phyloP scores from a whole-genome alignment of 1,284 basidiomycete species.

The Ustilago vetiveriae region DNA sequence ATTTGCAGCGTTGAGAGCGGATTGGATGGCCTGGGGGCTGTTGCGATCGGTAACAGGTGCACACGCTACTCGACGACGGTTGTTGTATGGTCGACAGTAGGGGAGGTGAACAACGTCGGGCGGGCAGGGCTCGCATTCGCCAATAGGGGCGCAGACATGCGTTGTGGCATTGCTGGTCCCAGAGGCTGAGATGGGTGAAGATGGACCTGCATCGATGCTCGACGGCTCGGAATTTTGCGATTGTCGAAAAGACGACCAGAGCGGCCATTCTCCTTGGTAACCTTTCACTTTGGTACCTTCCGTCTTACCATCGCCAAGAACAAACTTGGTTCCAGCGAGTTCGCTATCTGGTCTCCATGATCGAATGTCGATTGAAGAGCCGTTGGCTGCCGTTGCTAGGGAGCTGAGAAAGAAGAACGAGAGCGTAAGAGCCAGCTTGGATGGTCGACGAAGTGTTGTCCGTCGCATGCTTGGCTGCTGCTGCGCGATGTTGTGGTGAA shows the following conservation, averaged over 20 bases:
- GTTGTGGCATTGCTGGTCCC: constrained; percentile 1
- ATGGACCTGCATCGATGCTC: not conserved
- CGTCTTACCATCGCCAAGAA: constrained; percentile 37
- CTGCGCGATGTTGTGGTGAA: not conserved
- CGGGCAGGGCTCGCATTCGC: constrained; percentile 45
- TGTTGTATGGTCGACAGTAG: constrained; percentile 60
- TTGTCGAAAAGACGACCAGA: constrained; percentile 20
- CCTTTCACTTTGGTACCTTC: constrained; percentile 40
- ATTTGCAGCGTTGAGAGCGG: constrained; percentile 3
- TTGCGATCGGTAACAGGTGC: constrained; percentile 2
- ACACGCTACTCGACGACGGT: constrained; percentile 48
- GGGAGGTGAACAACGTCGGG: constrained; percentile 43
- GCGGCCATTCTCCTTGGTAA: constrained; percentile 46
- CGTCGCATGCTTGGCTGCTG: constrained; percentile 9
- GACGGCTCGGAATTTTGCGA: too few relatives aligned
- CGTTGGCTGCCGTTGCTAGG: constrained; percentile 1
- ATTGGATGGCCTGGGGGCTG: constrained; percentile 6
- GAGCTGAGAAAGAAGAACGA: constrained; percentile 29
- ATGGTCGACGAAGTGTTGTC: constrained; percentile 1
- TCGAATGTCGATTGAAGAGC: not conserved
- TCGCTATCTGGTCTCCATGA: constrained; percentile 40
- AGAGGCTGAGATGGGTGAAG: not conserved
- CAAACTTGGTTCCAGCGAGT: constrained; percentile 21
- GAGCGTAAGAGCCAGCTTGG: constrained; percentile 22
- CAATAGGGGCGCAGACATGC: constrained; percentile 35